phyloP scores from a whole-genome alignment of 2,329 filamentous ascomycete species.

The Helotiales sp. region DNA sequence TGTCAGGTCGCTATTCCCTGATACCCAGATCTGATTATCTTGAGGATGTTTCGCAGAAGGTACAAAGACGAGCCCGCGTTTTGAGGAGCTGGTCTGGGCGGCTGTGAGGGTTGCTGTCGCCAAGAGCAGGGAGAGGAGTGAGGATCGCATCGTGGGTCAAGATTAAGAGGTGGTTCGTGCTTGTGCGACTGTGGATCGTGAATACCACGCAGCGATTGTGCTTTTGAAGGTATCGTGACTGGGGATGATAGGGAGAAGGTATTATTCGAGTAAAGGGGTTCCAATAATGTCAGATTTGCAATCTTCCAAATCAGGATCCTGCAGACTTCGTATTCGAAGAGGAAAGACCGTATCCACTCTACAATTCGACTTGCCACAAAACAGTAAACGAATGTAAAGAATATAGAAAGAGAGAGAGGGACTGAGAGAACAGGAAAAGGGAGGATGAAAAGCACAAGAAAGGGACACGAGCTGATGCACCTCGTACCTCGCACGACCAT shows the following conservation, averaged over 20 bases:
- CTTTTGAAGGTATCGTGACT: background rate
- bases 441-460: background rate
- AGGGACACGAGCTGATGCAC: background rate
- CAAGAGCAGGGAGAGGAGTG: slow-evolving; percentile 13
- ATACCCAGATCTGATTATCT: slow-evolving; percentile 68
- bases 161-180: background rate
- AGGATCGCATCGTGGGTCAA: slow-evolving; percentile 9
- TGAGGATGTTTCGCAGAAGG: slow-evolving; percentile 47
- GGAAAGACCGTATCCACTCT: background rate
- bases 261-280: background rate
- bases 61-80: slow-evolving; percentile 74
- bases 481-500: background rate
- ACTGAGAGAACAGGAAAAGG: background rate
- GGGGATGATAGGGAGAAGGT: background rate
- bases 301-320: background rate
- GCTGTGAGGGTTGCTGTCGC: slow-evolving; percentile 10
- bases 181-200: background rate
- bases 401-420: background rate
- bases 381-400: slow-evolving; percentile 1
- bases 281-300: background rate
- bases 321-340: slow-evolving; percentile 1
- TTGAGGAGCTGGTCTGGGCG: slow-evolving; percentile 42
- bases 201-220: background rate
- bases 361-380: background rate
- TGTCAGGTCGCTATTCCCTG: slow-evolving; percentile 57